Evolutionary conservation across 2,329 filamentous ascomycete species (phyloP), one percentile per base, ranked within the genome.

Genomic region (Rhexocercosporidium sp.): DNA sequence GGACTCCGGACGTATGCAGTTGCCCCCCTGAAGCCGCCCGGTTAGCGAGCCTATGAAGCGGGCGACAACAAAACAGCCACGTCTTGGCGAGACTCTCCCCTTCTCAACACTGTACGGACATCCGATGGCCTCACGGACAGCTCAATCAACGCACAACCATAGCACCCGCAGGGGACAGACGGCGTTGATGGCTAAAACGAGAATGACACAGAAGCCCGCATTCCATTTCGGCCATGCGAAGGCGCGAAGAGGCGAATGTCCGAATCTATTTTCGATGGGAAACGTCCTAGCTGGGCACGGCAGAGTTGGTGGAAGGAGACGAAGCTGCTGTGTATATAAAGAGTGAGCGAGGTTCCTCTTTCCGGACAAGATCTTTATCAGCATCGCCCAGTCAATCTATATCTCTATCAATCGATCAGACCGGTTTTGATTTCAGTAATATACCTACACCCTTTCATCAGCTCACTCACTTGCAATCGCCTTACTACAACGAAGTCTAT

Each of bases 1-100:
- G 54, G 54, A 57, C 54, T 57, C 54, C 54, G 54, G 54, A 57
- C 54, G 20, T 18, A n/a, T n/a, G n/a, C n/a, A n/a, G n/a, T n/a
- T n/a, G 22, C 20, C 54, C 54, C 34, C 18, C 11, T 20, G n/a
- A 25, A 39, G 20, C 31, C 20, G 20, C 31, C 31, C 31, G 27
- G 49, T 25, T 25, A 57, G 20, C 20, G 54, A 57, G 54, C 54
- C 54, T 57, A 41, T 57, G 31, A 57, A 39, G 20, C 20, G 31
- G 14, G 20, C 14, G 34, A 57, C 54, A 57, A 41, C 34, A 57
- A 5, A 16, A 3, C 20, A 57, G 3, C 53, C n/a, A 27, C 11
- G 31, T 6, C 53, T 57, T 57, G 34, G 54, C 54, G 12, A 20
- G 18, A 27, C 34, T 18, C 34, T 25, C 31, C n/a, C 12, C 20